Conservation (phyloP, 1,284 basidiomycete genomes). For the Irpex sp. region DNA sequence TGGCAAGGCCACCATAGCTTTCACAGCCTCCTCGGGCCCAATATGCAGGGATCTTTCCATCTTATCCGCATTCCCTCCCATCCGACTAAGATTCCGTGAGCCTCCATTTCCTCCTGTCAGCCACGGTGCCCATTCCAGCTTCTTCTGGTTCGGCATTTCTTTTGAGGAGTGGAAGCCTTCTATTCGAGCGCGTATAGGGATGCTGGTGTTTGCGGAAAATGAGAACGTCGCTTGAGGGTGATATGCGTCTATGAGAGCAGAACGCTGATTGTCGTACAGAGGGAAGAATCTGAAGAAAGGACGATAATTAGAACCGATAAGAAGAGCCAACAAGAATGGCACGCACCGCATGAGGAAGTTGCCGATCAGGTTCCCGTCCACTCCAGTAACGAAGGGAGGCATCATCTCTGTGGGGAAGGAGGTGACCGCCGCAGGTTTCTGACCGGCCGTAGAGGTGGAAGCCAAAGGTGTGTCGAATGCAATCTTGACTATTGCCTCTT, state of each 20-base stretch:
- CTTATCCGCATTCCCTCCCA: constrained; percentile 58
- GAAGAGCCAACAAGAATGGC: not conserved
- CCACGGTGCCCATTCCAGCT: constrained; percentile 76
- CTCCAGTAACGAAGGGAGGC: constrained; percentile 73
- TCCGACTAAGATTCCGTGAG: constrained; percentile 76
- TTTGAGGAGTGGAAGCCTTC: constrained; percentile 59
- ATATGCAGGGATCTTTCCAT: constrained; percentile 70
- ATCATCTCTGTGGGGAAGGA: constrained; percentile 75
- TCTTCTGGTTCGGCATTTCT: constrained; percentile 77
- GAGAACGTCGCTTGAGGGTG: constrained; percentile 86
- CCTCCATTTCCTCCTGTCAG: constrained; percentile 48
- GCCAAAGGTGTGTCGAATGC: constrained; percentile 57
- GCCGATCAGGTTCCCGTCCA: constrained; percentile 63
- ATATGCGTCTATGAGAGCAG: constrained; percentile 71
- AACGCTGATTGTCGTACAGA: constrained; percentile 77
- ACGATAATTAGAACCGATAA: constrained; percentile 2
- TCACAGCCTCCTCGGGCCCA: constrained; percentile 66
- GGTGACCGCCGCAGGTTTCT: constrained; percentile 40
- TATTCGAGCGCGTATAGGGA: constrained; percentile 69
- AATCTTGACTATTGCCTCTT: constrained; percentile 70
- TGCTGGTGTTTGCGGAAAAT: constrained; percentile 77
- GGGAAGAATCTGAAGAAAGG: constrained; percentile 68
- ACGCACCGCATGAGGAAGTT: constrained; percentile 75
- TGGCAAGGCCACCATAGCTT: constrained; percentile 65
- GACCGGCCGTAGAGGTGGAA: constrained; percentile 15